Percentiles rank a stretch among this genome's conserved stretches.
Conservation (phyloP, 805 yeast species). For the Clavispora phyllophila region DNA sequence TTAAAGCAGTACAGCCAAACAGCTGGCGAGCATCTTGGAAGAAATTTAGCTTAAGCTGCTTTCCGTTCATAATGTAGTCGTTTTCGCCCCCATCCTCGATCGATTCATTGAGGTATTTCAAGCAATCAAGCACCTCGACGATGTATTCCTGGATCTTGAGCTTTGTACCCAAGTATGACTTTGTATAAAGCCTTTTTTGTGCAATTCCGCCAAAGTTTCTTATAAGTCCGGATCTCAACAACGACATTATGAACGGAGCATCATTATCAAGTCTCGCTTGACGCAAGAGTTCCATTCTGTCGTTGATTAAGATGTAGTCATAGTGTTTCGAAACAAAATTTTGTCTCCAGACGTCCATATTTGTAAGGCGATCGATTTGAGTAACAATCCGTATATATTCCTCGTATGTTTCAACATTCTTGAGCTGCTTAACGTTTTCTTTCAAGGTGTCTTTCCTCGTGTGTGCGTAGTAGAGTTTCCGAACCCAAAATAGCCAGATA, state of each 20-base stretch:
- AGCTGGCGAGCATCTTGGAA: constrained; percentile 85
- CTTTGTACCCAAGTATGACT: constrained; percentile 86
- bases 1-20: constrained; percentile 84
- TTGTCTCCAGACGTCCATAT: constrained; percentile 61
- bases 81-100: constrained; percentile 23
- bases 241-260: constrained; percentile 52
- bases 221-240: constrained; percentile 75
- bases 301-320: constrained; percentile 78
- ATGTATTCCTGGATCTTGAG: constrained; percentile 82
- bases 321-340: constrained; percentile 77
- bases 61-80: constrained; percentile 39
- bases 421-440: constrained; percentile 45
- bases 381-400: constrained; percentile 62
- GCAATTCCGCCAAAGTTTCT: constrained; percentile 91
- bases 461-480: constrained; percentile 30
- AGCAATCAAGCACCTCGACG: constrained; percentile 64
- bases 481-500: constrained; percentile 44
- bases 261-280: constrained; percentile 60
- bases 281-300: constrained; percentile 57
- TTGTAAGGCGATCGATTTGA: constrained; percentile 46
- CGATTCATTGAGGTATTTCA: constrained; percentile 53
- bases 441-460: constrained; percentile 40
- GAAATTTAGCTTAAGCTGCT: constrained; percentile 63
- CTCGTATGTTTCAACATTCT: constrained; percentile 50
- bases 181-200: constrained; percentile 69